Base-by-base conservation (phyloP, 371 early-diverging fungal species). In the Actinomortierella ambigua region DNA sequence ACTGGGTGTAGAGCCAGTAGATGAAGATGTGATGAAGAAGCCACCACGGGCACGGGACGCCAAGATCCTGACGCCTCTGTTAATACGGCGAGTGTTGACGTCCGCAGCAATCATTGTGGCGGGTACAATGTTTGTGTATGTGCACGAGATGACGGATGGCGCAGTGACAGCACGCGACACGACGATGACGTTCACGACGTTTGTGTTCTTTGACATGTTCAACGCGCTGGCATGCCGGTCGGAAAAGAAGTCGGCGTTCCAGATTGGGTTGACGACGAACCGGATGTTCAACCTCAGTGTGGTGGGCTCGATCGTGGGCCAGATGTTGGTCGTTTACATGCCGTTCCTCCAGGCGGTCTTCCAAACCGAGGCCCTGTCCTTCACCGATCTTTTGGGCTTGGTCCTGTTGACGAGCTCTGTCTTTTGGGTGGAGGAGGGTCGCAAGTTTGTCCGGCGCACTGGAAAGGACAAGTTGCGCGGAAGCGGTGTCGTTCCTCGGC, bases 171-270 rank as follows among this genome's bases (percentile, higher is more conserved):
- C 90, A 26, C 81, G 92, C 7, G 93, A 92, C 50, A 94, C 95
- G 11, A 98, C 97, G 15, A 96, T 97, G 97, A 97, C 98, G 0
- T 98, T 98, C 69, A 96, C 98, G 5, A 90, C 92, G 26, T 95
- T 98, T 81, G 97, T 98, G 39, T 87, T 96, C 61, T 96, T 93
- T 70, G 97, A 96, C 71, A 92, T 97, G 90, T 96, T 95, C 80
- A 98, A 98, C 68, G 93, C 95, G 3, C 76, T 96, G 50, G 85
- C 93, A 5, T 98, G 97, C 71, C 88, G 97, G 28, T 96, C 96
- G 5, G 85, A 84, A 29, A 88, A 88, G 59, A 88, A 93, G 57
- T 94, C 96, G 1, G 84, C 95, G 47, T 89, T 91, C 48, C 77
- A 82, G 11, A 65, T 95, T 23, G 96, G 96, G 0, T 71, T 95